A percentile compares a stretch with the other conserved stretches of the same genome.
phyloP scores from a whole-genome alignment of 768 basidiomycete genomes.

The Mrakia frigida region DNA sequence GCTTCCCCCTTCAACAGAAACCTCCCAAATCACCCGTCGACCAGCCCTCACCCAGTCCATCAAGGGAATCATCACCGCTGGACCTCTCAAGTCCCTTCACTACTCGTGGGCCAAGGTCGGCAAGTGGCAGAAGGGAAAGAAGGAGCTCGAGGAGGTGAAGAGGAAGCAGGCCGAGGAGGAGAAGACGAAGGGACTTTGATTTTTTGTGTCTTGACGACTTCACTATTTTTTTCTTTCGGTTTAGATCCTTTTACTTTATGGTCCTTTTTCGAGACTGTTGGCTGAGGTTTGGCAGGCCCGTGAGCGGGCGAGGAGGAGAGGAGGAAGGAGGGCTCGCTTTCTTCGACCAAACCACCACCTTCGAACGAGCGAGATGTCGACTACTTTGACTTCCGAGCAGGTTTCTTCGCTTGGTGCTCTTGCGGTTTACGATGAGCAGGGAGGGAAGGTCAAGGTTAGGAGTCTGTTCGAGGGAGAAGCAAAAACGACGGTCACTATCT shows the following conservation, averaged over 20 bases:
- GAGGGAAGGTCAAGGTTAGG: neutral
- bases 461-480: neutral
- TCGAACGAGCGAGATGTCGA: too few relatives aligned
- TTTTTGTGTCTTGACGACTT: neutral
- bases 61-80: slow-evolving; percentile 81
- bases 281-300: too few relatives aligned
- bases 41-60: slow-evolving; percentile 78
- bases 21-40: slow-evolving; percentile 67
- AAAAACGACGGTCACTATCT: neutral
- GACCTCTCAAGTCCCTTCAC: slow-evolving; percentile 66
- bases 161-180: neutral
- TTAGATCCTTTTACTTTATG: too few relatives aligned
- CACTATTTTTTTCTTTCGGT: neutral
- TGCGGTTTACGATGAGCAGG: neutral
- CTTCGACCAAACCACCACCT: neutral
- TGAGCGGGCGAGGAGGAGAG: too few relatives aligned
- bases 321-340: neutral
- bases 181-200: neutral
- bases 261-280: too few relatives aligned
- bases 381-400: neutral
- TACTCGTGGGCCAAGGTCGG: slow-evolving; percentile 71
- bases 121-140: slow-evolving; percentile 57
- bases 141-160: slow-evolving; percentile 4
- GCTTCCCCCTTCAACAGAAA: slow-evolving; percentile 51
- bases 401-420: neutral